A percentile compares a stretch with the other conserved stretches of the same genome.
Conservation (phyloP, 2,329 filamentous ascomycete genomes). For the Colletotrichum sp. region DNA sequence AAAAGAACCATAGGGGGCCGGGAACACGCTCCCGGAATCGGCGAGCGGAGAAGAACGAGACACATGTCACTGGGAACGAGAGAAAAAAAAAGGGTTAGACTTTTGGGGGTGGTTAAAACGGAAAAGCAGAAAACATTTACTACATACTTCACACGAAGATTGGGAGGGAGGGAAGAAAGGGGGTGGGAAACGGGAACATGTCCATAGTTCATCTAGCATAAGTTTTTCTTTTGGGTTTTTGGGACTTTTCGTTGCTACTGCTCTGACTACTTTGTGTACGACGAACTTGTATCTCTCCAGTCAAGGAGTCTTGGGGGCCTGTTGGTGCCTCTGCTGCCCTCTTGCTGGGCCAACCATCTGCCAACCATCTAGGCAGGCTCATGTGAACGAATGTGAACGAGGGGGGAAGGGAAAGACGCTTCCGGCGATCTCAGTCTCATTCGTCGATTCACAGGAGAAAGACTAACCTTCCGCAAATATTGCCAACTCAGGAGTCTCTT, state of each 20-base stretch:
- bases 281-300: neutral
- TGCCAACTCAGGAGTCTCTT: neutral
- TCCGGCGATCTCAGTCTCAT: neutral
- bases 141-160: neutral
- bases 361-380: neutral
- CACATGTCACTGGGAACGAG: neutral
- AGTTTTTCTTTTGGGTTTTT: neutral
- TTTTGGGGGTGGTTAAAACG: neutral
- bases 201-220: slow-evolving; percentile 8
- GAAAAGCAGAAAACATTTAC: neutral
- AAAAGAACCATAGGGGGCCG: neutral
- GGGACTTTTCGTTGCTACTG: neutral
- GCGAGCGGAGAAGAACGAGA: neutral
- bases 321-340: neutral
- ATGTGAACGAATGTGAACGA: neutral
- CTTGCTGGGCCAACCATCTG: neutral
- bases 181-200: neutral
- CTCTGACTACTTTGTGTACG: neutral
- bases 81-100: neutral
- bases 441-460: neutral
- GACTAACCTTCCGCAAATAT: neutral
- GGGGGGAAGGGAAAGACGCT: neutral
- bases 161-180: neutral
- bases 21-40: neutral
- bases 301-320: neutral